These are phyloP conservation scores for Clavariopsis aquatica DNA, from an alignment of 495 filamentous ascomycete genomes.

Conservation along the genomic window DNA sequence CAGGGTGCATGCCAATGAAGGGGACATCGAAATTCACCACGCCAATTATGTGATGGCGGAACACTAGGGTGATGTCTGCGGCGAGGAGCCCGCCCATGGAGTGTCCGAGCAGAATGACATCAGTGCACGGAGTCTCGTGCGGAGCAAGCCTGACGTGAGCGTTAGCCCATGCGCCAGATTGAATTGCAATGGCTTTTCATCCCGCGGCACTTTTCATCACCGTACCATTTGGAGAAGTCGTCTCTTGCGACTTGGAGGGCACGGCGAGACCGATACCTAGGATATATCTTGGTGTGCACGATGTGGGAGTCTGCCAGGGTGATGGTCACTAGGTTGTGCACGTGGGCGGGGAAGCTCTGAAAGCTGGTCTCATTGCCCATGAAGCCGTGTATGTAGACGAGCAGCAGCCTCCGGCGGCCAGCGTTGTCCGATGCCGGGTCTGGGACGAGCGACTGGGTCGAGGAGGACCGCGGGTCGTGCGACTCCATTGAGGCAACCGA, in stretches of 20 bases:
- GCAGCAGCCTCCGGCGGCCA: conserved; percentile 64
- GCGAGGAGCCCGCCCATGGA: conserved; percentile 86
- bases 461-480: conserved; percentile 62
- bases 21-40: conserved; percentile 85
- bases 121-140: conserved; percentile 71
- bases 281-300: conserved; percentile 89
- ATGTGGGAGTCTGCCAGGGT: conserved; percentile 70
- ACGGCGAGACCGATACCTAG: conserved; percentile 81
- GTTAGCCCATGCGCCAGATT: conserved; percentile 10
- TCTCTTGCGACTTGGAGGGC: conserved; percentile 71
- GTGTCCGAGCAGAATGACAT: conserved; percentile 83
- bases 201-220: not conserved
- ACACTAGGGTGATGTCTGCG: conserved; percentile 74
- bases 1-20: conserved; percentile 85
- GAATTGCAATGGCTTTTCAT: not conserved
- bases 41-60: conserved; percentile 79
- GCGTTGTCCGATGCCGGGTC: conserved; percentile 44
- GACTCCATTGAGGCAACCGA: conserved; percentile 38
- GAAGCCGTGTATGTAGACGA: conserved; percentile 92
- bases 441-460: conserved; percentile 63
- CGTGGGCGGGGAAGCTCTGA: conserved; percentile 80
- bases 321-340: conserved; percentile 74
- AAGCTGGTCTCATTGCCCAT: conserved; percentile 90
- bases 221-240: conserved; percentile 78
- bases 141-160: conserved; percentile 62